phyloP scores from a whole-genome alignment of 163 green algal genomes.

The Chlamydomonas reinhardtii region DNA sequence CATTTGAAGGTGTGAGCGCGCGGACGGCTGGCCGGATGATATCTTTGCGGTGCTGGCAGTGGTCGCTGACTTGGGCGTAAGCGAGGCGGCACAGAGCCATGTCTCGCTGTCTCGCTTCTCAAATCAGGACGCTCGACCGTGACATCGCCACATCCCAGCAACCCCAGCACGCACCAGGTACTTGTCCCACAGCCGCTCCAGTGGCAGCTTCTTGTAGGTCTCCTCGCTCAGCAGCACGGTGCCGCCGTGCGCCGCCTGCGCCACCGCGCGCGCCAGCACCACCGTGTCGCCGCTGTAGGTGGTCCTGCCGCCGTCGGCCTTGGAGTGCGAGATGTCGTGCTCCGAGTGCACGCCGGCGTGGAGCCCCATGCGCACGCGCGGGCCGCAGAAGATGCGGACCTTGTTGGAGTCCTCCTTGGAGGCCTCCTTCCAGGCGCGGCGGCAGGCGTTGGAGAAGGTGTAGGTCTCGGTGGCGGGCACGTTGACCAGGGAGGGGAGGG shows the following conservation, averaged over 20 bases:
- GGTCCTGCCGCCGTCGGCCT: conserved; percentile 27
- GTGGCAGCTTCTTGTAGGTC: conserved; percentile 63
- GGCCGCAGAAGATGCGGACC: conserved; percentile 47
- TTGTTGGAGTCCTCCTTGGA: conserved; percentile 46
- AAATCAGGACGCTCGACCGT: too few relatives aligned
- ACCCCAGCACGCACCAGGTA: conserved; percentile 54
- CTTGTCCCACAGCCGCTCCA: conserved; percentile 60
- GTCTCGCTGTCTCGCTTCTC: too few relatives aligned
- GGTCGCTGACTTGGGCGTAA: too few relatives aligned
- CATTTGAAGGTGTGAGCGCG: too few relatives aligned
- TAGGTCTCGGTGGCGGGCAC: conserved; percentile 54
- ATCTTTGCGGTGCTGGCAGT: too few relatives aligned
- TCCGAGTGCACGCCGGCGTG: conserved; percentile 45
- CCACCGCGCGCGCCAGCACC: conserved; percentile 45
- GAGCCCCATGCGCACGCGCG: conserved; percentile 51
- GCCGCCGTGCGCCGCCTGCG: conserved; percentile 52
- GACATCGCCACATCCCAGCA: too few relatives aligned
- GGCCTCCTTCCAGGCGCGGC: conserved; percentile 51
- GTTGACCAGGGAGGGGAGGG: conserved; percentile 50
- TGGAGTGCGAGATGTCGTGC: conserved; percentile 44
- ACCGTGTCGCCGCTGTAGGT: conserved; percentile 50
- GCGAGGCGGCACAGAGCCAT: too few relatives aligned
- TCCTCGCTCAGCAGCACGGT: conserved; percentile 57
- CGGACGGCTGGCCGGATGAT: too few relatives aligned
- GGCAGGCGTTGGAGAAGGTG: conserved; percentile 51